Evolutionary conservation across 345 rosid species (phyloP).

Genomic region (Brassica rapa): DNA sequence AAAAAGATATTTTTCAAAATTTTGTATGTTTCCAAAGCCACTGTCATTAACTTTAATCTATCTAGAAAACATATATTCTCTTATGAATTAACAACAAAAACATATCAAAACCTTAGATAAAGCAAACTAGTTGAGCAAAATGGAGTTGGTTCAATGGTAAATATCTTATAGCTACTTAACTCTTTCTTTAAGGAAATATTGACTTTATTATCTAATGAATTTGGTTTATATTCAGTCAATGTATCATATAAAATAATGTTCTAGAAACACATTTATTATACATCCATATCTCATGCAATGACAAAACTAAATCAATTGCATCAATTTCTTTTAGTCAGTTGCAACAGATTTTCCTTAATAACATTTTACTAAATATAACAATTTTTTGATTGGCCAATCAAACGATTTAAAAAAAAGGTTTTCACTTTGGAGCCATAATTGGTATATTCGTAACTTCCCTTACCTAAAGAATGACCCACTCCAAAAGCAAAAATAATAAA

Average conservation of each 20-base stretch:
- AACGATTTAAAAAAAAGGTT: not conserved
- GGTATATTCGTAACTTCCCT: slow-evolving; percentile 18
- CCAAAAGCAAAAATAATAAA: not conserved
- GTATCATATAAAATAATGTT: not conserved
- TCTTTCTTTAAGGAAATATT: too few relatives aligned
- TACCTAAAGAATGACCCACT: slow-evolving; percentile 20
- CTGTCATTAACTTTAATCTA: not conserved
- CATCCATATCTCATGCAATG: not conserved
- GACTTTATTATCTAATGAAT: too few relatives aligned
- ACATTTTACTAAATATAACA: not conserved
- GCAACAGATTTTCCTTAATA: not conserved
- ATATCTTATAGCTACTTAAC: not conserved
- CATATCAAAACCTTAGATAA: not conserved
- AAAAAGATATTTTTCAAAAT: not conserved
- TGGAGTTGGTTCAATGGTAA: not conserved
- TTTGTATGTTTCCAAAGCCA: not conserved
- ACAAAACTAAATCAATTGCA: not conserved
- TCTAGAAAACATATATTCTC: not conserved
- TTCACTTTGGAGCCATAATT: not conserved
- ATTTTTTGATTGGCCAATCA: not conserved
- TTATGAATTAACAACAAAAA: not conserved
- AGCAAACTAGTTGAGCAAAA: not conserved
- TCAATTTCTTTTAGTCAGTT: not conserved
- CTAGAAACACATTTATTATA: not conserved
- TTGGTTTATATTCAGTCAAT: not conserved